Conservation (phyloP, 169 alveolate species). For the Cyclospora cayetanensis region DNA sequence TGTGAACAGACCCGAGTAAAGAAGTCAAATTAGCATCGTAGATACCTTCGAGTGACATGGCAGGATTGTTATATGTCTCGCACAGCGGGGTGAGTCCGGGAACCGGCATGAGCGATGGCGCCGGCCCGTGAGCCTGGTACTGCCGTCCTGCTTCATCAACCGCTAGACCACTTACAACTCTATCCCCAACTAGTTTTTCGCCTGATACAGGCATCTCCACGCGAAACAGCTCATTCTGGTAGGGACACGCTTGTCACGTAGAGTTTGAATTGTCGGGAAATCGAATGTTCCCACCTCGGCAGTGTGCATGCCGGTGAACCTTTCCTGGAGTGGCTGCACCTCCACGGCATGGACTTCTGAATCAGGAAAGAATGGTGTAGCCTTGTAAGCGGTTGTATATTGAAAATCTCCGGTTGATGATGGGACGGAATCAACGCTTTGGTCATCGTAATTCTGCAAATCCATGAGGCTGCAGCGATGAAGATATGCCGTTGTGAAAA, state of each 20-base stretch:
- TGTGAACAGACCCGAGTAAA: not conserved
- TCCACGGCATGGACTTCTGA: constrained; percentile 59
- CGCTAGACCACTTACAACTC: constrained; percentile 71
- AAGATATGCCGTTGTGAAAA: too few relatives aligned
- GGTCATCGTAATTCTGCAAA: constrained; percentile 63
- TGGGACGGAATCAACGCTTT: constrained; percentile 56
- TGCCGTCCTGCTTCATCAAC: constrained; percentile 63
- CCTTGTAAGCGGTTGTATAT: constrained; percentile 53
- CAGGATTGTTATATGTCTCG: constrained; percentile 55
- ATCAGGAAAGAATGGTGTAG: constrained; percentile 53
- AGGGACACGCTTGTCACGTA: not conserved
- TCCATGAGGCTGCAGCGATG: too few relatives aligned
- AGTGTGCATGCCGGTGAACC: constrained; percentile 61
- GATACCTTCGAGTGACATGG: constrained; percentile 63
- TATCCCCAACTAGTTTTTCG: not conserved
- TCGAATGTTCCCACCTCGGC: constrained; percentile 27
- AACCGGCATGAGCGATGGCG: constrained; percentile 36
- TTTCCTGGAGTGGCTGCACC: constrained; percentile 56
- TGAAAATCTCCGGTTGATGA: constrained; percentile 53
- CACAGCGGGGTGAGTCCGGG: constrained; percentile 68
- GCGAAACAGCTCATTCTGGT: constrained; percentile 71
- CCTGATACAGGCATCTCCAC: not conserved
- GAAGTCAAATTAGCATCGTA: not conserved
- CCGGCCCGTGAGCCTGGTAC: constrained; percentile 69
- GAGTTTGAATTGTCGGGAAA: not conserved